Percentiles rank a stretch among this genome's conserved stretches.
Conservation (phyloP, 2,329 filamentous ascomycete genomes). For the Cercospora nicotianae region DNA sequence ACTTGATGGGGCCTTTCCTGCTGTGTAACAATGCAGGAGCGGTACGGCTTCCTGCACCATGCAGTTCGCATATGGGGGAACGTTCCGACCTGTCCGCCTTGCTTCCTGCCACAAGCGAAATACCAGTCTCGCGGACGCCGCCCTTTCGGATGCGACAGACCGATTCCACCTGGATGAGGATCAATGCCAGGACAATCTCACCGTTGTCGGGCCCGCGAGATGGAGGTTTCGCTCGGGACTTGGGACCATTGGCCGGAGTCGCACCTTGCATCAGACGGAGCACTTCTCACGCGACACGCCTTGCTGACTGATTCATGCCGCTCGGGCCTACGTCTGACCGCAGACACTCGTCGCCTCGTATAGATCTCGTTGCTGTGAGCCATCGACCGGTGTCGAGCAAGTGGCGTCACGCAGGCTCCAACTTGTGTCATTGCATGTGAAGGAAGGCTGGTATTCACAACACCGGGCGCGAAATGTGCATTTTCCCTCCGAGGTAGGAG, state of each 20-base stretch:
- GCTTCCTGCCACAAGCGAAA: too few relatives aligned
- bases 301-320: background rate
- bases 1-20: background rate
- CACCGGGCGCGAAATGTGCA: too few relatives aligned
- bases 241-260: background rate
- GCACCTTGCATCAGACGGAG: constrained; percentile 2
- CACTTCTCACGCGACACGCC: background rate
- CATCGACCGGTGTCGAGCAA: background rate
- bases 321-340: background rate
- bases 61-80: background rate
- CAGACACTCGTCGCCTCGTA: background rate
- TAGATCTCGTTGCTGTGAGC: background rate
- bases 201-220: background rate
- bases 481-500: background rate
- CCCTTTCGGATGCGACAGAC: background rate
- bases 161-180: background rate
- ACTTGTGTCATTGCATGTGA: background rate
- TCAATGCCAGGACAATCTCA: too few relatives aligned
- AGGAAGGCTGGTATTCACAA: too few relatives aligned
- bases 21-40: background rate
- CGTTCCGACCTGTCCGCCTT: background rate
- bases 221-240: too few relatives aligned
- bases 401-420: background rate
- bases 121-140: background rate
- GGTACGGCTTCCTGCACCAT: background rate